phyloP scores from a whole-genome alignment of 768 basidiomycete species.

The Neoboletus magnificus region DNA sequence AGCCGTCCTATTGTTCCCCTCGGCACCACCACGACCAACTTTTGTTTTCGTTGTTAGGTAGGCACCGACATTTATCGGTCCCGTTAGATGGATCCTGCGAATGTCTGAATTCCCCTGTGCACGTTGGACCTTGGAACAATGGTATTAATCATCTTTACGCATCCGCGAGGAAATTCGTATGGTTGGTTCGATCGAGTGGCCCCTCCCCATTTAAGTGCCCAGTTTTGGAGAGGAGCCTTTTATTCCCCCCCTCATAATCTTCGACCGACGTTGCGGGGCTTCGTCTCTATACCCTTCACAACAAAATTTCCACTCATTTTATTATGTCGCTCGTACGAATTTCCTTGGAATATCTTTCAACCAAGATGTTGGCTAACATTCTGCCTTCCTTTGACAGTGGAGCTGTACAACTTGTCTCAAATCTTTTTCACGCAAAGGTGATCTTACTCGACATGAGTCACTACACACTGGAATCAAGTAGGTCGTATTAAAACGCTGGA shows the following conservation, averaged over 20 bases:
- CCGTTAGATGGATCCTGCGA: conserved; percentile 3
- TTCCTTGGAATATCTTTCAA: not conserved
- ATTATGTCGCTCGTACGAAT: conserved; percentile 25
- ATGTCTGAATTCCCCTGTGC: conserved; percentile 1
- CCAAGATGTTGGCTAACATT: not conserved
- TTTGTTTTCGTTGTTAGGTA: conserved; percentile 23
- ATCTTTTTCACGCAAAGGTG: conserved; percentile 53
- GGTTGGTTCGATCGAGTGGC: conserved; percentile 9
- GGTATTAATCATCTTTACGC: conserved; percentile 7
- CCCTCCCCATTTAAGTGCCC: conserved; percentile 19
- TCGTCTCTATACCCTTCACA: conserved; percentile 35
- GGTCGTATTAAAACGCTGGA: conserved; percentile 2
- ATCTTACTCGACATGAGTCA: conserved; percentile 54
- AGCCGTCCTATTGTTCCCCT: conserved; percentile 23
- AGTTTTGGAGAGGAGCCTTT: not conserved
- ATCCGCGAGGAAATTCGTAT: conserved; percentile 7
- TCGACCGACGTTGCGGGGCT: conserved; percentile 44
- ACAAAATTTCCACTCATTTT: conserved; percentile 1
- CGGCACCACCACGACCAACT: conserved; percentile 7
- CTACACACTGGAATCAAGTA: conserved; percentile 53
- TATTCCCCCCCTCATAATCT: conserved; percentile 11
- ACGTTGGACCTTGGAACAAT: conserved; percentile 20
- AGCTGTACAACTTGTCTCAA: conserved; percentile 46
- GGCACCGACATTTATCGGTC: conserved; percentile 8
- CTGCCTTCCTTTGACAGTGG: conserved; percentile 27